Evolutionary conservation across 2,329 filamentous ascomycete species (phyloP).

Genomic region (Exophiala alcalophila): DNA sequence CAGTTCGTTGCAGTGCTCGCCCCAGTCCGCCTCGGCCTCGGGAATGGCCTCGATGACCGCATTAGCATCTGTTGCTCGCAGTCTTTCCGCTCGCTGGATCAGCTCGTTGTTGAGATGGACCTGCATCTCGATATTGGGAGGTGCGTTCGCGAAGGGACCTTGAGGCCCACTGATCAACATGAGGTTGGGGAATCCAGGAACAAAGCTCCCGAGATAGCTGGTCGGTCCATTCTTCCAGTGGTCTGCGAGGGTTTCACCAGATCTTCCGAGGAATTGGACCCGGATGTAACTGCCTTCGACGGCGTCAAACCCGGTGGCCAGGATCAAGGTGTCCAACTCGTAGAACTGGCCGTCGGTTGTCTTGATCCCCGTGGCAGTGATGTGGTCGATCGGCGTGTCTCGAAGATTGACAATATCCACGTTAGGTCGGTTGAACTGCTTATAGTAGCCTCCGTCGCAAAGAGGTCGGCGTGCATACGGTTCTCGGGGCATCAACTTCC

Average conservation of each 20-base stretch:
- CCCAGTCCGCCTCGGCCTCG: constrained; percentile 50
- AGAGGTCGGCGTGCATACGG: constrained; percentile 53
- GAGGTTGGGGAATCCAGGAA: constrained; percentile 44
- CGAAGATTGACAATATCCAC: constrained; percentile 44
- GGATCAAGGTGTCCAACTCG: constrained; percentile 32
- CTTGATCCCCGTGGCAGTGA: constrained; percentile 32
- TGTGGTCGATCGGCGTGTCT: constrained; percentile 30
- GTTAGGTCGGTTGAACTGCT: constrained; percentile 47
- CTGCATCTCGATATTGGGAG: constrained; percentile 37
- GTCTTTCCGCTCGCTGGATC: constrained; percentile 46
- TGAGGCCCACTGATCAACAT: constrained; percentile 42
- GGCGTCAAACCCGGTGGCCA: constrained; percentile 24
- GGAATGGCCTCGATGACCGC: constrained; percentile 51
- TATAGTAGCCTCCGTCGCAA: constrained; percentile 52
- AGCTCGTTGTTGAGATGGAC: constrained; percentile 49
- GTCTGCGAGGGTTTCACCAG: constrained; percentile 32
- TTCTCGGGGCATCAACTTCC: constrained; percentile 44
- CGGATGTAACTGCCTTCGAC: constrained; percentile 38
- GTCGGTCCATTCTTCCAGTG: constrained; percentile 34
- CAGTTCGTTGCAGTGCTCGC: constrained; percentile 27
- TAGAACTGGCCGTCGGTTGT: constrained; percentile 28
- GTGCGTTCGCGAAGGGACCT: constrained; percentile 41
- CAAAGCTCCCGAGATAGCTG: constrained; percentile 40
- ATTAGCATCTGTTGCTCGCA: constrained; percentile 42
- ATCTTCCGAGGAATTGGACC: constrained; percentile 51